phyloP scores from a whole-genome alignment of 1,284 basidiomycete genomes.

The Sporisorium graminicola region DNA sequence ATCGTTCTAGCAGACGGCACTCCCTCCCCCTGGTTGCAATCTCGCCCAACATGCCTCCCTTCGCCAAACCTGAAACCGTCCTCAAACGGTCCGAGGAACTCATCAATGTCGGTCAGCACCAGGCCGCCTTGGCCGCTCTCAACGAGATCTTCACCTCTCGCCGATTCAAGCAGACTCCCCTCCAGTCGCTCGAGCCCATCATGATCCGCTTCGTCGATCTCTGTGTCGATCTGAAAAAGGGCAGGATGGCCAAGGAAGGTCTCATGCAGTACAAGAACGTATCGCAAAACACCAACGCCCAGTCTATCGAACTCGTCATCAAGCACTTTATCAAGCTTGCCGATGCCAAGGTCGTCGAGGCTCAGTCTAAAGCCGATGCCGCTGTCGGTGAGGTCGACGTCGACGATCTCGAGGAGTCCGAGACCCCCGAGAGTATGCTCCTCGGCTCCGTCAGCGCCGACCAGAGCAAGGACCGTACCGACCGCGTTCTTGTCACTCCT shows the following conservation, averaged over 20 bases:
- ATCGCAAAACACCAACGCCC: conserved; percentile 88
- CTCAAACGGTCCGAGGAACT: conserved; percentile 90
- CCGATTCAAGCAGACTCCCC: conserved; percentile 91
- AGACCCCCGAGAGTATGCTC: conserved; percentile 91
- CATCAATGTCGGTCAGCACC: conserved; percentile 87
- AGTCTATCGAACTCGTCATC: conserved; percentile 92
- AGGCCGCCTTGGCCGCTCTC: conserved; percentile 87
- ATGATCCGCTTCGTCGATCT: conserved; percentile 90
- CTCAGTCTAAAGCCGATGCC: conserved; percentile 67
- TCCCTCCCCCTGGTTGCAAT: conserved; percentile 4
- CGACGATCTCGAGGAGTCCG: conserved; percentile 75
- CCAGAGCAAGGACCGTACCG: conserved; percentile 94
- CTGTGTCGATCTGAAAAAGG: conserved; percentile 94
- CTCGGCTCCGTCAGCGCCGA: conserved; percentile 89
- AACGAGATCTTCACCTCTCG: conserved; percentile 93
- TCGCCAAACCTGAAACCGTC: conserved; percentile 89
- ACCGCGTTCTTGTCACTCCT: conserved; percentile 93
- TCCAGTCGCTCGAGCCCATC: conserved; percentile 92
- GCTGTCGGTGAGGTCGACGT: conserved; percentile 70
- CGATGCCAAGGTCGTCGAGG: conserved; percentile 77
- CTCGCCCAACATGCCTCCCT: conserved; percentile 76
- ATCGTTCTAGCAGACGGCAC: conserved; percentile 47
- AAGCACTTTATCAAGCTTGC: conserved; percentile 88
- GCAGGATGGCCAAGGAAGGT: conserved; percentile 91
- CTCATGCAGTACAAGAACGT: conserved; percentile 81